Evolutionary conservation across 2,329 filamentous ascomycete species (phyloP).

Genomic region (Pseudocercospora eumusae): DNA sequence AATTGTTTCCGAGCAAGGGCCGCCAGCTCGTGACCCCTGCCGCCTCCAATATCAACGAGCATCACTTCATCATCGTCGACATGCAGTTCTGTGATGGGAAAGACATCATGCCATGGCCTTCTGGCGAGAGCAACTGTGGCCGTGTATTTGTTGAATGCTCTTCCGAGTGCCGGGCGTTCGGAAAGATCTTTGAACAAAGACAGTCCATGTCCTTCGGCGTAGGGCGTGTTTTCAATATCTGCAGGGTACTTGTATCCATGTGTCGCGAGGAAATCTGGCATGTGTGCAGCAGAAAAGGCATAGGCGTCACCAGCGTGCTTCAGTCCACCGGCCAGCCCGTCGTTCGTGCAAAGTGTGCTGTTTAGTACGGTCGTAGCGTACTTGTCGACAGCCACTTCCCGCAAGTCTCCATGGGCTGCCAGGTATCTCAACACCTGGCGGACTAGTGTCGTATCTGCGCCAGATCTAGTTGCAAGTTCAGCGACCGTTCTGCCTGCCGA

Average conservation of each 20-base stretch:
- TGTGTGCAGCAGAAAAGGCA: background rate
- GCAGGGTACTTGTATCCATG: background rate
- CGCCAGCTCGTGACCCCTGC: background rate
- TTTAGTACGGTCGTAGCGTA: background rate
- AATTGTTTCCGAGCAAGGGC: constrained; percentile 1
- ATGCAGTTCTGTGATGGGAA: background rate
- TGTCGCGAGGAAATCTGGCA: background rate
- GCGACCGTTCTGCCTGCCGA: background rate
- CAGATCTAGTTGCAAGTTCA: constrained; percentile 1
- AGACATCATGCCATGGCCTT: background rate
- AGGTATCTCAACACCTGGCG: constrained; percentile 2
- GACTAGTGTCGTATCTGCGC: background rate
- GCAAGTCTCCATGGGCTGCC: background rate
- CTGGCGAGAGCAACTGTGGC: background rate
- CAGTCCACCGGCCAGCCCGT: background rate
- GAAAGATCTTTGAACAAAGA: constrained; percentile 1
- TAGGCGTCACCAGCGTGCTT: background rate
- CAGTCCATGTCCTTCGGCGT: background rate
- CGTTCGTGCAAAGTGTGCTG: background rate
- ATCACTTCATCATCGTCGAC: constrained; percentile 5
- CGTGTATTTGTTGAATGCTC: constrained; percentile 7
- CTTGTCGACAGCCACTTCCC: background rate
- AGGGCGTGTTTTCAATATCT: background rate
- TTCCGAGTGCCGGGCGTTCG: background rate
- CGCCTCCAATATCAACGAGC: constrained; percentile 3